Evolutionary conservation across 2,329 filamentous ascomycete genomes (phyloP), one percentile per base, ranked within the genome.

Genomic region (Colletotrichum australisinense): DNA sequence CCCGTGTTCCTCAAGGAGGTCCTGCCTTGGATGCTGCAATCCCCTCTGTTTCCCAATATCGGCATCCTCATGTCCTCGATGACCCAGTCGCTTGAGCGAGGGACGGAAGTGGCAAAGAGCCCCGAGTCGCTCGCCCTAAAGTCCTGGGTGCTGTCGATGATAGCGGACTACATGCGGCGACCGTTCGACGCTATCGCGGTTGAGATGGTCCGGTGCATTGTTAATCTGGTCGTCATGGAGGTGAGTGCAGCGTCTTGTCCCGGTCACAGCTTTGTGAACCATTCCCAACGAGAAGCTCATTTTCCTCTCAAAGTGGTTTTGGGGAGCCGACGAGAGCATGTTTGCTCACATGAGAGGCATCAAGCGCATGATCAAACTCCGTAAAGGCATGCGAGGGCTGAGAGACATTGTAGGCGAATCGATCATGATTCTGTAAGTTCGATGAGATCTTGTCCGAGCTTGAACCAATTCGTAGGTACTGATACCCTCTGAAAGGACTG

Each of bases 181-280:
- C 69, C 74, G 11, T 75, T 73, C 26, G 73, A 73, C 35, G 65
- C 74, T 1, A 76, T 79, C 14, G 77, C 74, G 14, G 74, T 78
- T 32, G 80, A 81, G 63, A 75, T 79, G 12, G 77, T 81, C 32
- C 75, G 76, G 7, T 78, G 75, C 24, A 76, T 81, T 12, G 76
- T 81, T 42, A 78, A 79, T 24, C 69, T 82, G 2, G 78, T 79
- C 4, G 78, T 79, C 12, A 80, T 80, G 64, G 80, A 81, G 75
- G 78, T 78, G 63, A 59, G 68, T 24, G 26, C 0, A n/a, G 16
- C 42, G 19, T 46, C 42, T 46, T 8, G 19, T 46, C 42, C 19
- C 16, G 16, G 6, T 19, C 12, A 26, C 12, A 60, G 11, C n/a
- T 19, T n/a, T 2, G 4, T 22, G 11, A 5, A 42, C 16, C 12